These are phyloP conservation scores for Botryotinia convoluta DNA, from an alignment of 2,329 filamentous ascomycete genomes.

Conservation along the genomic window DNA sequence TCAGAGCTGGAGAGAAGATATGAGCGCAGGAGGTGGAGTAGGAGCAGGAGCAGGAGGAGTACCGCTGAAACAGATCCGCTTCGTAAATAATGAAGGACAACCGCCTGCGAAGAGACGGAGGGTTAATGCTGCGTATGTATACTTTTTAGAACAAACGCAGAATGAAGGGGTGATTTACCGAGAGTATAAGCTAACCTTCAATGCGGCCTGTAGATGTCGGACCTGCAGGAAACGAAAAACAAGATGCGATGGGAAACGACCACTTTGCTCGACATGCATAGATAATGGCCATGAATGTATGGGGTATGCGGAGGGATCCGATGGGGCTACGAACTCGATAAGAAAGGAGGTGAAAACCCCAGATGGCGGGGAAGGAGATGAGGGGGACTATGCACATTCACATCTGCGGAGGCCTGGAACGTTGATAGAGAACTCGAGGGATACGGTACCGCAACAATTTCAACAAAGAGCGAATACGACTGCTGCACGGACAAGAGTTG, in stretches of 20 bases:
- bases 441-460: conserved; percentile 9
- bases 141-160: conserved; percentile 23
- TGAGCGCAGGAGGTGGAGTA: conserved; percentile 9
- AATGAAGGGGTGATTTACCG: background rate
- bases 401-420: background rate
- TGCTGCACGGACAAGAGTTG: background rate
- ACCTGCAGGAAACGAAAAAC: conserved; percentile 77
- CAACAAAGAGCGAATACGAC: background rate
- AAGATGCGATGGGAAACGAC: conserved; percentile 70
- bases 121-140: conserved; percentile 72
- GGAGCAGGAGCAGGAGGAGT: background rate
- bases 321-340: conserved; percentile 28
- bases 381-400: conserved; percentile 33
- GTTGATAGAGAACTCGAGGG: conserved; percentile 1
- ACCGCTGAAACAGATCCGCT: conserved; percentile 61
- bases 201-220: conserved; percentile 51
- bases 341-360: conserved; percentile 30
- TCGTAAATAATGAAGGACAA: conserved; percentile 79
- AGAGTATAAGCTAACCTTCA: conserved; percentile 1
- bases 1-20: background rate
- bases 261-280: conserved; percentile 68
- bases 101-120: conserved; percentile 75
- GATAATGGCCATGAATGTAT: conserved; percentile 69
- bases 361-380: conserved; percentile 42
- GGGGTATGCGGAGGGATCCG: conserved; percentile 54